Evolutionary conservation across 148 eudicot species (phyloP).

Genomic region (Rhododendron vialii): DNA sequence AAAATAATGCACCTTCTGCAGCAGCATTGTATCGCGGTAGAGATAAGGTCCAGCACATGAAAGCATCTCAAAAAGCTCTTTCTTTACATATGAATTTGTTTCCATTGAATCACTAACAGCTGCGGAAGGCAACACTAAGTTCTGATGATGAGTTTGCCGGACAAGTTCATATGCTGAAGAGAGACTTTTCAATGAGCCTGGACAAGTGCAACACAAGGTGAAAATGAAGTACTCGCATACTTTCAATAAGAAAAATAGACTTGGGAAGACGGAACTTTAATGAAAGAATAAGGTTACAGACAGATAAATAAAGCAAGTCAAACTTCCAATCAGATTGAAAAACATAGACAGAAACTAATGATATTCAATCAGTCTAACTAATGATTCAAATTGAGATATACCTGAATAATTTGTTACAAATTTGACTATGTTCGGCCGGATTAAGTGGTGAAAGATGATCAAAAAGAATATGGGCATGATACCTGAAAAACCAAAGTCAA

Average conservation of each 20-base stretch:
- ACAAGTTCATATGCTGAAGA: conserved; percentile 60
- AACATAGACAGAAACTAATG: not conserved
- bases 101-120: conserved; percentile 35
- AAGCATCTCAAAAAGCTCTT: conserved; percentile 96
- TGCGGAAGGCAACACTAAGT: conserved; percentile 18
- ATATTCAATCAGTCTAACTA: not conserved
- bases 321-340: not conserved
- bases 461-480: conserved; percentile 73
- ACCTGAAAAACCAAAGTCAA: conserved; percentile 40
- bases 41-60: conserved; percentile 83
- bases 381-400: conserved; percentile 15
- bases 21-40: conserved; percentile 71
- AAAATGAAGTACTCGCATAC: not conserved
- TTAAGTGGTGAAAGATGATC: conserved; percentile 75
- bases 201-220: not conserved
- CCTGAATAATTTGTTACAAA: conserved; percentile 81
- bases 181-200: conserved; percentile 80
- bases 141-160: conserved; percentile 38
- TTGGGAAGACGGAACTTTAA: not conserved
- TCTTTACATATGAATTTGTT: conserved; percentile 32
- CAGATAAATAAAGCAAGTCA: not conserved
- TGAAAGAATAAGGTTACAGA: not conserved
- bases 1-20: conserved; percentile 67
- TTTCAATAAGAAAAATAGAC: not conserved
- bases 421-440: conserved; percentile 72